Conservation (phyloP, 768 basidiomycete genomes). For the Imleria badia region DNA sequence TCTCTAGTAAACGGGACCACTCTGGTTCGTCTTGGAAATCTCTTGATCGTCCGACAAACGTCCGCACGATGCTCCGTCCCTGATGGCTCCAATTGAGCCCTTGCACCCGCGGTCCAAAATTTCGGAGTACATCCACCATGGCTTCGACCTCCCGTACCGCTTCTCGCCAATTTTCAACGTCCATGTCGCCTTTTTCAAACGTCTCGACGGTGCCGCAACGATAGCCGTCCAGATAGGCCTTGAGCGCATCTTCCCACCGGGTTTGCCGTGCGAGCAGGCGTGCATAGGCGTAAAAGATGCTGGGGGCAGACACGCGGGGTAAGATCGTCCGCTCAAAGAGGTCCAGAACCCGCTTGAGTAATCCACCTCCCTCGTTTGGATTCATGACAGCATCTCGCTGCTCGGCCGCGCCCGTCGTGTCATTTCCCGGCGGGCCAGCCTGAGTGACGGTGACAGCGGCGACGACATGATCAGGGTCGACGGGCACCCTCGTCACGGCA, state of each 20-base stretch:
- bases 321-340: conserved; percentile 80
- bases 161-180: conserved; percentile 67
- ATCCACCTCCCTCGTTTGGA: conserved; percentile 65
- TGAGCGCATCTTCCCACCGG: conserved; percentile 74
- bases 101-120: conserved; percentile 72
- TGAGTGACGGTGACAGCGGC: conserved; percentile 1
- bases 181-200: conserved; percentile 66
- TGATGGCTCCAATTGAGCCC: conserved; percentile 79
- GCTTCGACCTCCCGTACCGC: conserved; percentile 81
- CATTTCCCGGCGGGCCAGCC: conserved; percentile 12
- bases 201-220: conserved; percentile 61
- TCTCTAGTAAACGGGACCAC: conserved; percentile 65
- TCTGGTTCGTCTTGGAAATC: conserved; percentile 90
- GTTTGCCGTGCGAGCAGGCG: conserved; percentile 73
- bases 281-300: conserved; percentile 83
- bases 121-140: conserved; percentile 76
- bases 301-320: conserved; percentile 73
- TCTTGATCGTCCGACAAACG: conserved; percentile 83
- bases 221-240: conserved; percentile 85
- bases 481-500: conserved; percentile 66
- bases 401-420: conserved; percentile 4
- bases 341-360: conserved; percentile 63
- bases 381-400: conserved; percentile 29
- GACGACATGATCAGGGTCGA: conserved; percentile 30
- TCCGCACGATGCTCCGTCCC: conserved; percentile 81